These are phyloP conservation scores for Escallonia herrerae DNA, from an alignment of 129 eudicot genomes.

Conservation along the genomic window DNA sequence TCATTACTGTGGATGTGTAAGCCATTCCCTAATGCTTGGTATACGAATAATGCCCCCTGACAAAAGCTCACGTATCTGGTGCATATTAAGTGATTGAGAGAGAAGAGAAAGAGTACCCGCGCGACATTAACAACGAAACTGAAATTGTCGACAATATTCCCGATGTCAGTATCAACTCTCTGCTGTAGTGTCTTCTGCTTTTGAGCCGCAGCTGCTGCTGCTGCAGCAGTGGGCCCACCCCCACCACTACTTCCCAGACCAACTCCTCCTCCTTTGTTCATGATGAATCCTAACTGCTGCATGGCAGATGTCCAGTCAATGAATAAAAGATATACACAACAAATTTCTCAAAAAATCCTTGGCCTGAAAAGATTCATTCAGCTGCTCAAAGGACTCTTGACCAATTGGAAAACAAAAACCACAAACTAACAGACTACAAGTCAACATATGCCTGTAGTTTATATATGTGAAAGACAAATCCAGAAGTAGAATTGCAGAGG, in stretches of 20 bases:
- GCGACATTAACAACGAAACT: too few relatives aligned
- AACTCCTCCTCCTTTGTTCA: conserved; percentile 69
- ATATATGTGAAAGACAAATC: too few relatives aligned
- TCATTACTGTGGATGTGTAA: background rate
- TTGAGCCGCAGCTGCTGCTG: too few relatives aligned
- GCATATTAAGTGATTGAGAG: background rate
- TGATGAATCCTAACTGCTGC: conserved; percentile 11
- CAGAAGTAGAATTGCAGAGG: too few relatives aligned
- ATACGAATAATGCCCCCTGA: background rate
- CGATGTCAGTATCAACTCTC: background rate
- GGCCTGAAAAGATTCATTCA: too few relatives aligned
- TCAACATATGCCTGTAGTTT: too few relatives aligned
- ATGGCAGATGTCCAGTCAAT: background rate
- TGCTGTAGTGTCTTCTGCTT: too few relatives aligned
- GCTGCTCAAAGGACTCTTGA: too few relatives aligned
- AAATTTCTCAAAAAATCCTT: too few relatives aligned
- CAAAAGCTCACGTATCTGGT: background rate
- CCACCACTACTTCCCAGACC: conserved; percentile 52
- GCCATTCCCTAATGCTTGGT: background rate
- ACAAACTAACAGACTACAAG: too few relatives aligned
- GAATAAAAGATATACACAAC: background rate
- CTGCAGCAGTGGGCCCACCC: background rate
- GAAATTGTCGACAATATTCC: too few relatives aligned
- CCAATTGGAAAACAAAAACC: too few relatives aligned
- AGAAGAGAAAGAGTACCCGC: conserved; percentile 7